Evolutionary conservation across 2,329 filamentous ascomycete species (phyloP).

Genomic region (Ophiostoma pallidulum): DNA sequence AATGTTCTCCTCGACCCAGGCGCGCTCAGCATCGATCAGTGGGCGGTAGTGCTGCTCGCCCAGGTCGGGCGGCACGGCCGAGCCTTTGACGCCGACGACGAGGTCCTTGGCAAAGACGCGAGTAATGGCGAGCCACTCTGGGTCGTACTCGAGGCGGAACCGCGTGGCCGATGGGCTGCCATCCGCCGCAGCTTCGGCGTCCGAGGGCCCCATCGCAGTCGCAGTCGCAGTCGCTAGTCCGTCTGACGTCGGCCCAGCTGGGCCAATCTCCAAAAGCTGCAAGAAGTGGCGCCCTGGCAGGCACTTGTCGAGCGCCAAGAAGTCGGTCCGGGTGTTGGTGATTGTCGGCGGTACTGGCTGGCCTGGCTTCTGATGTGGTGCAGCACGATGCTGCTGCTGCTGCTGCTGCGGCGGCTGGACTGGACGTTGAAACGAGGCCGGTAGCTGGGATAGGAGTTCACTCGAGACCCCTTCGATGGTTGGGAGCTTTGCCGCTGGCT

Average conservation of each 20-base stretch:
- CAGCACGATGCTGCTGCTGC: constrained; percentile 12
- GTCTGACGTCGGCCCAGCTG: too few relatives aligned
- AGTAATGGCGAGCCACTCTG: constrained; percentile 91
- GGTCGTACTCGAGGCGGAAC: constrained; percentile 67
- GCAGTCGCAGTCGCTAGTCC: constrained; percentile 16
- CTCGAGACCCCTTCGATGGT: constrained; percentile 40
- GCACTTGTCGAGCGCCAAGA: constrained; percentile 89
- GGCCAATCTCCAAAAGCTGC: constrained; percentile 59
- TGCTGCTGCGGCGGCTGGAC: constrained; percentile 21
- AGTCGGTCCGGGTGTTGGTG: constrained; percentile 68
- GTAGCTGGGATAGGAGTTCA: constrained; percentile 62
- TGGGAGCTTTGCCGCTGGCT: constrained; percentile 12
- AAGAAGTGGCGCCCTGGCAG: constrained; percentile 71
- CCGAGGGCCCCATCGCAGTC: background rate
- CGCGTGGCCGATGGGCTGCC: too few relatives aligned
- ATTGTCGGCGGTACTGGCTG: constrained; percentile 63
- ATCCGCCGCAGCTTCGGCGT: constrained; percentile 16
- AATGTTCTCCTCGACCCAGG: constrained; percentile 76
- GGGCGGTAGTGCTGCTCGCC: constrained; percentile 60
- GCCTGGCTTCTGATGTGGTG: constrained; percentile 34
- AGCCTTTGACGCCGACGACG: constrained; percentile 49
- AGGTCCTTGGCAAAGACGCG: constrained; percentile 65
- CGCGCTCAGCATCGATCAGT: constrained; percentile 58
- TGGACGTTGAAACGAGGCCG: constrained; percentile 57
- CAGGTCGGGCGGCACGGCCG: constrained; percentile 46